Conservation (phyloP, 2,329 filamentous ascomycete genomes). For the Microsporum canis region DNA sequence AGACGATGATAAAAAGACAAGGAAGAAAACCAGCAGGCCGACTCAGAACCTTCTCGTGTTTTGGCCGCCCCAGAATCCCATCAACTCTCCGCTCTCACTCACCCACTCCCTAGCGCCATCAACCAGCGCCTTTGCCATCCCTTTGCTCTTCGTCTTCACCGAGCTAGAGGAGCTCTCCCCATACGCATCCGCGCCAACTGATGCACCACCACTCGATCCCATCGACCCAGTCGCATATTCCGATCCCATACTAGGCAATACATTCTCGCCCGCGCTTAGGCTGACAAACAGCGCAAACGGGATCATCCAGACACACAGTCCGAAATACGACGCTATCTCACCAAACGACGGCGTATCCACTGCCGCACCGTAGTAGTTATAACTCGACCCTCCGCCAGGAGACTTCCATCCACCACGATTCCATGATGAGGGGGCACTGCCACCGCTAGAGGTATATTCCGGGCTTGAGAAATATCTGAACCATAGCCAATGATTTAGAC, state of each 20-base stretch:
- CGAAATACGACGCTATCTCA: conserved; percentile 92
- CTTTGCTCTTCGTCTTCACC: conserved; percentile 41
- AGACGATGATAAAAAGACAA: not conserved
- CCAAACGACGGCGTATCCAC: conserved; percentile 64
- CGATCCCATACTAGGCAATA: conserved; percentile 81
- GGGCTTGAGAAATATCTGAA: conserved; percentile 77
- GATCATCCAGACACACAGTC: conserved; percentile 90
- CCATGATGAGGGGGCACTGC: conserved; percentile 2
- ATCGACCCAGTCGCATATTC: conserved; percentile 51
- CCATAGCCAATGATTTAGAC: conserved; percentile 90
- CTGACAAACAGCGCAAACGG: conserved; percentile 93
- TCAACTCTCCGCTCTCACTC: conserved; percentile 49
- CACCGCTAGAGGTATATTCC: conserved; percentile 30
- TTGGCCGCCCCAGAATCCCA: conserved; percentile 53
- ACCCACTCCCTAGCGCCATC: conserved; percentile 50
- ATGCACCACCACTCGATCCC: conserved; percentile 9
- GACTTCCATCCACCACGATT: conserved; percentile 17
- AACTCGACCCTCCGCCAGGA: conserved; percentile 10
- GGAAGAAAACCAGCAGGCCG: not conserved
- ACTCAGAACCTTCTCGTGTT: conserved; percentile 38
- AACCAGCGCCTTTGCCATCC: conserved; percentile 54
- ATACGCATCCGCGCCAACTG: conserved; percentile 9
- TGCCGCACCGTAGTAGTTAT: conserved; percentile 31
- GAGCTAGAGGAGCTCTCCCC: conserved; percentile 14
- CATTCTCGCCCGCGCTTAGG: conserved; percentile 85